A percentile compares a stretch with the other conserved stretches of the same genome.
Conservation (phyloP, 1,139 yeast species). For the Diutina rugosa region DNA sequence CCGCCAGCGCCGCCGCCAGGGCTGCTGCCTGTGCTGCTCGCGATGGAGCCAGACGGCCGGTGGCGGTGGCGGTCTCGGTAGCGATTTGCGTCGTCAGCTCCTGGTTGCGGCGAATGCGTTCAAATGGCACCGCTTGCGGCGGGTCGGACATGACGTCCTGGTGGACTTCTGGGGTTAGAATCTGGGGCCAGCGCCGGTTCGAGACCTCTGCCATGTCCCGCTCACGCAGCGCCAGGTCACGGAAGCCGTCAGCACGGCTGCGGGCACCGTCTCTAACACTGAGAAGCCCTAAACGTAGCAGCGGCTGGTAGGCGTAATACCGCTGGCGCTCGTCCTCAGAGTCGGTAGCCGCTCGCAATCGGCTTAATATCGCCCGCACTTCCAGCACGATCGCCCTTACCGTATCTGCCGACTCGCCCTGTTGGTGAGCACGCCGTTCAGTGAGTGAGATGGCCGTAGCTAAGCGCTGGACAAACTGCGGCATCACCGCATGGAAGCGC, state of each 20-base stretch:
- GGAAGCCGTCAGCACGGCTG: background rate
- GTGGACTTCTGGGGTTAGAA: constrained; percentile 26
- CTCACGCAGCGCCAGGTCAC: background rate
- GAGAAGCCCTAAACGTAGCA: background rate
- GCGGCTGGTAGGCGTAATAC: constrained; percentile 13
- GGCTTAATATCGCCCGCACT: constrained; percentile 16
- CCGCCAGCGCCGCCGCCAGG: constrained; percentile 1
- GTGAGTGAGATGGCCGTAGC: constrained; percentile 24
- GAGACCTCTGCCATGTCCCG: constrained; percentile 15
- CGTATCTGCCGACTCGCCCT: constrained; percentile 13
- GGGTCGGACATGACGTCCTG: constrained; percentile 21
- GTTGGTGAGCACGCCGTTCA: constrained; percentile 29
- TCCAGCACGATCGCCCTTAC: constrained; percentile 14
- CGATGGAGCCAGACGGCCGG: background rate
- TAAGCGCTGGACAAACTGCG: constrained; percentile 27
- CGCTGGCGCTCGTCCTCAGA: constrained; percentile 17
- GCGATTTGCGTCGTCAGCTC: background rate
- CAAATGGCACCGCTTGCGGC: background rate
- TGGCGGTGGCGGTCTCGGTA: background rate
- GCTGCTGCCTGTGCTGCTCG: constrained; percentile 1
- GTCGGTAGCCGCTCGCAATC: constrained; percentile 12
- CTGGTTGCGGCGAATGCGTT: background rate
- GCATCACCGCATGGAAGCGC: constrained; percentile 16
- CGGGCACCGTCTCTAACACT: background rate
- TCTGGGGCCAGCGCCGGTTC: constrained; percentile 22